Percentiles rank a stretch among this genome's conserved stretches.
These are phyloP conservation scores for Xylaria curta DNA, from an alignment of 495 filamentous ascomycete genomes.

Conservation along the genomic window DNA sequence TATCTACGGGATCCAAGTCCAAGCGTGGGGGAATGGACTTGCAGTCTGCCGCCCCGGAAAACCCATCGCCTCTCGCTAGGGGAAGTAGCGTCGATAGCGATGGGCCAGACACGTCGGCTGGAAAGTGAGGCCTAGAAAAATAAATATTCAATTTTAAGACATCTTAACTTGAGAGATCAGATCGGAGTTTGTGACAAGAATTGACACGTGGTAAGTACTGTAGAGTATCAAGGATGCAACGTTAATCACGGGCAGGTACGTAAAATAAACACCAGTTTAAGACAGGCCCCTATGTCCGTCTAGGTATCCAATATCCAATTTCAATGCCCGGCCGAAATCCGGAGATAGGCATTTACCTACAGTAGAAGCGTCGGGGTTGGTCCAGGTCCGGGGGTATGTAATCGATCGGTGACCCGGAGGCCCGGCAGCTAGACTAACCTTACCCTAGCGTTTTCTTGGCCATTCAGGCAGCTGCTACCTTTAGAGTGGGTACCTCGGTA, in stretches of 20 bases:
- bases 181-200: background rate
- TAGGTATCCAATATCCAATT: background rate
- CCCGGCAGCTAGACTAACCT: background rate
- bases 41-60: constrained; percentile 58
- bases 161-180: background rate
- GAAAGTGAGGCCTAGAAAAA: background rate
- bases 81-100: constrained; percentile 51
- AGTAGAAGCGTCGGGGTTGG: background rate
- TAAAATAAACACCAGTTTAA: background rate
- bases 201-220: background rate
- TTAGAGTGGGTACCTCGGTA: too few species aligned
- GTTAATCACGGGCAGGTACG: background rate
- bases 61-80: constrained; percentile 55
- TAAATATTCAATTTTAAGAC: background rate
- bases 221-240: background rate
- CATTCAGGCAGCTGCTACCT: too few species aligned
- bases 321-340: background rate
- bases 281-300: background rate
- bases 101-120: constrained; percentile 13
- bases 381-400: background rate
- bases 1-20: constrained; percentile 40
- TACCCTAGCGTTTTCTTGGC: too few species aligned
- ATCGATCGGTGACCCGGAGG: background rate
- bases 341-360: background rate
- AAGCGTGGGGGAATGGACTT: constrained; percentile 51